Evolutionary conservation across 805 yeast genomes (phyloP).

Genomic region (Kodamaea leandrae): DNA sequence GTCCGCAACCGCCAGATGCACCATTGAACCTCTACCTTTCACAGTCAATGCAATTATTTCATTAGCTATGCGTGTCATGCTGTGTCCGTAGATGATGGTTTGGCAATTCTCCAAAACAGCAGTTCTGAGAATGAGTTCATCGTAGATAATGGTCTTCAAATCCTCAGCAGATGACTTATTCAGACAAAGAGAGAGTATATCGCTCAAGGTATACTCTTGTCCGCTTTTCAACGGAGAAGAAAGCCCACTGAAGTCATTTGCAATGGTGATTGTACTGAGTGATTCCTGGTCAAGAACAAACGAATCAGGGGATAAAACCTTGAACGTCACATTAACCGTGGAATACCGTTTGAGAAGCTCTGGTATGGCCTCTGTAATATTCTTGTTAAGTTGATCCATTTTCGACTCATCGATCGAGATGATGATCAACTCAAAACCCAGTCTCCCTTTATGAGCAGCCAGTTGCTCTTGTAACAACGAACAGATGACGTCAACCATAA

Average conservation of each 20-base stretch:
- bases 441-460: slow-evolving; percentile 56
- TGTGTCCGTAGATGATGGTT: slow-evolving; percentile 70
- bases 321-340: slow-evolving; percentile 32
- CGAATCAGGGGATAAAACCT: slow-evolving; percentile 40
- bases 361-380: slow-evolving; percentile 17
- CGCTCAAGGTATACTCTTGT: slow-evolving; percentile 20
- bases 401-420: slow-evolving; percentile 45
- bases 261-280: slow-evolving; percentile 31
- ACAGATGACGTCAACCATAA: slow-evolving; percentile 62
- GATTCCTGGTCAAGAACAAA: slow-evolving; percentile 32
- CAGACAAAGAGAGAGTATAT: slow-evolving; percentile 39
- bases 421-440: slow-evolving; percentile 63
- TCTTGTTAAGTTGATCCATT: slow-evolving; percentile 16
- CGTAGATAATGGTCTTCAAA: slow-evolving; percentile 45
- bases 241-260: slow-evolving; percentile 25
- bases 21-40: slow-evolving; percentile 77
- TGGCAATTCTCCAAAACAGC: slow-evolving; percentile 47
- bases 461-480: slow-evolving; percentile 62
- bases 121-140: slow-evolving; percentile 44
- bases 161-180: slow-evolving; percentile 68
- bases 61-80: slow-evolving; percentile 82
- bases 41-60: slow-evolving; percentile 76
- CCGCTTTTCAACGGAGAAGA: slow-evolving; percentile 7
- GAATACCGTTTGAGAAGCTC: slow-evolving; percentile 17
- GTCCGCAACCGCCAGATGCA: slow-evolving; percentile 53